Base-by-base conservation (phyloP, 2,329 filamentous ascomycete genomes). In the Tolypocladium sp. region DNA sequence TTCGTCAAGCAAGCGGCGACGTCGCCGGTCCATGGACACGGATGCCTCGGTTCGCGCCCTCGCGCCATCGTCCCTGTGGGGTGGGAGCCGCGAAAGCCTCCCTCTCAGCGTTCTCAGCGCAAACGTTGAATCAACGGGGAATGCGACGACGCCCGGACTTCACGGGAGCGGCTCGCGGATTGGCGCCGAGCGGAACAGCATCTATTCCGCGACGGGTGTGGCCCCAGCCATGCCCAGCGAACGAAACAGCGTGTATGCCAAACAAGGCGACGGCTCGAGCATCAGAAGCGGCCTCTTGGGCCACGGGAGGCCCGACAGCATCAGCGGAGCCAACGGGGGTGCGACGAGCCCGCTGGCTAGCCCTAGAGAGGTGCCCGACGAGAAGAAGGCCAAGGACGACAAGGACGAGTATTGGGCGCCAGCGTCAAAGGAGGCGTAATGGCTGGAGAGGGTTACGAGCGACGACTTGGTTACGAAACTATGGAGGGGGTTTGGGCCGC, bases 1-100 rank as follows among this genome's bases (percentile, higher is more conserved):
- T 2, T 93, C 90, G 4, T 92, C 89, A 0, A 91, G 88, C 63
- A 91, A 93, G 74, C 84, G 88, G 42, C 83, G 87, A 35, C 86
- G 91, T 41, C 83, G 90, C 55, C 84, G 90, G 61, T 92, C 89
- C 37, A 86, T 93, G 73, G 91, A 94, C 71, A 94, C 91, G 0
- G 89, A 94, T 70, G 91, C 91, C 6, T 93, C 89, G 0, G 89
- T 94, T 44, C 88, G 91, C 51, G 91, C 91, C 2, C 77, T 95
- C n/a, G 89, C 91, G 1, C 90, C 90, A 0, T 91, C 88, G 0
- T 92, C 89, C 0, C 79, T 93, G 5, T 94, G 89, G 80, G 90
- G 90, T 52, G 90, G 90, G 51, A 91, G 88, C 67, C 85, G 90
- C 61, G 90, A 94, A 73, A 90, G 86, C 51, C 79, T 94, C 2